phyloP scores from a whole-genome alignment of 805 yeast genomes.

The Pichia exigua region DNA sequence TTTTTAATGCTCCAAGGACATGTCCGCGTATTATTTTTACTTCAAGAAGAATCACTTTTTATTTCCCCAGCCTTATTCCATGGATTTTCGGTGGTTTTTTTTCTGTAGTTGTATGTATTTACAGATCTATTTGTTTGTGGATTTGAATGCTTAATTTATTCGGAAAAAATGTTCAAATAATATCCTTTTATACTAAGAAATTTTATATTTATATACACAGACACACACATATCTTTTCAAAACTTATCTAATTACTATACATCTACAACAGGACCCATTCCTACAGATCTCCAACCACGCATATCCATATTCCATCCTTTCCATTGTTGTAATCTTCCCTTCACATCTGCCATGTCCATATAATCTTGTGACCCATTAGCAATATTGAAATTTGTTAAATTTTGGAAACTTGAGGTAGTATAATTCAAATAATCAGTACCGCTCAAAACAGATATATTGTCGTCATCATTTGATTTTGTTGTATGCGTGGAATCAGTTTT shows the following conservation, averaged over 20 bases:
- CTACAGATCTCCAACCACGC: constrained; percentile 71
- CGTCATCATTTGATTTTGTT: constrained; percentile 16
- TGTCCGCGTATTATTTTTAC: not conserved
- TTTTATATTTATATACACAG: too few relatives aligned
- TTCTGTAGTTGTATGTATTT: too few relatives aligned
- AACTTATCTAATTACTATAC: not conserved
- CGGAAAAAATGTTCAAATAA: too few relatives aligned
- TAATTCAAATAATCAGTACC: constrained; percentile 13
- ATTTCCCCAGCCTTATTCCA: too few relatives aligned
- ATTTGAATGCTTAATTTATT: too few relatives aligned
- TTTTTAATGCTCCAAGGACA: too few relatives aligned
- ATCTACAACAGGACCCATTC: constrained; percentile 55
- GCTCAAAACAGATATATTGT: constrained; percentile 13
- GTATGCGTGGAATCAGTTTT: constrained; percentile 25
- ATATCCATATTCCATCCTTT: constrained; percentile 82
- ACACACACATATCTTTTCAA: not conserved
- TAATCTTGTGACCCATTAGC: constrained; percentile 23
- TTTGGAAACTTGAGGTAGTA: constrained; percentile 18
- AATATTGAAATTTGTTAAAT: constrained; percentile 19
- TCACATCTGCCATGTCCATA: constrained; percentile 45
- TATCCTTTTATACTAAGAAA: too few relatives aligned
- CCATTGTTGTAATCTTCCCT: constrained; percentile 62
- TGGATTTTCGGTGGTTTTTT: too few relatives aligned
- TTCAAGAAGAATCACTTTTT: too few relatives aligned
- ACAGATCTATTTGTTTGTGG: too few relatives aligned